A percentile compares a stretch with the other conserved stretches of the same genome.
These are phyloP conservation scores for Coemansia sp. DNA, from an alignment of 192 early-diverging fungal species.

Conservation along the genomic window DNA sequence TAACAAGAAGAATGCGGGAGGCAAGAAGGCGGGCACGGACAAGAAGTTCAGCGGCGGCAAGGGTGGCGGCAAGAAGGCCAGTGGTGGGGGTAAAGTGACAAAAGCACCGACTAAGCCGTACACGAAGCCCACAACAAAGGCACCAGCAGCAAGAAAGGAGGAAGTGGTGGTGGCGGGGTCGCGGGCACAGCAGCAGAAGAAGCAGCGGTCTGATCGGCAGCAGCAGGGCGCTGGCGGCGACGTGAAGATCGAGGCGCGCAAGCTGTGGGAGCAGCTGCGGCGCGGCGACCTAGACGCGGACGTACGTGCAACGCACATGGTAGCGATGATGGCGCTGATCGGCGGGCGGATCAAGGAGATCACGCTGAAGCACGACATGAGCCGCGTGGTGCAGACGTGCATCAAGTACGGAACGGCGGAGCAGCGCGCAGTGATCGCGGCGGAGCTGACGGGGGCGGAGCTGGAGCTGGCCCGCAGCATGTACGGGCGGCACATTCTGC, in stretches of 20 bases:
- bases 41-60: background rate
- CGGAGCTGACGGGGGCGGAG: slow-evolving; percentile 77
- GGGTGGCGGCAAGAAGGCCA: background rate
- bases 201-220: slow-evolving; percentile 29
- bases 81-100: background rate
- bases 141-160: background rate
- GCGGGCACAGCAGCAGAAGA: slow-evolving; percentile 58
- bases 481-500: slow-evolving; percentile 89
- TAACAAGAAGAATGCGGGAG: background rate
- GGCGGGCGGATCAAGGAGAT: slow-evolving; percentile 81
- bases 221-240: slow-evolving; percentile 60
- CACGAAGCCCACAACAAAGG: background rate
- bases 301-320: slow-evolving; percentile 68
- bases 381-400: slow-evolving; percentile 86
- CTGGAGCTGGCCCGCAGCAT: slow-evolving; percentile 69
- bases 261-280: slow-evolving; percentile 84
- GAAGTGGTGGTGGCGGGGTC: slow-evolving; percentile 8
- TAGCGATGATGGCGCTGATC: slow-evolving; percentile 78
- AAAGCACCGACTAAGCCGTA: background rate
- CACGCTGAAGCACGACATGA: slow-evolving; percentile 95
- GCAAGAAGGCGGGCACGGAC: background rate
- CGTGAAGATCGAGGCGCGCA: slow-evolving; percentile 72
- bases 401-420: slow-evolving; percentile 83
- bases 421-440: slow-evolving; percentile 77
- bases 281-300: slow-evolving; percentile 65